Percentiles rank a stretch among this genome's conserved stretches.
Evolutionary conservation across 768 basidiomycete genomes (phyloP).

Genomic region (Kwoniella botswanensis): DNA sequence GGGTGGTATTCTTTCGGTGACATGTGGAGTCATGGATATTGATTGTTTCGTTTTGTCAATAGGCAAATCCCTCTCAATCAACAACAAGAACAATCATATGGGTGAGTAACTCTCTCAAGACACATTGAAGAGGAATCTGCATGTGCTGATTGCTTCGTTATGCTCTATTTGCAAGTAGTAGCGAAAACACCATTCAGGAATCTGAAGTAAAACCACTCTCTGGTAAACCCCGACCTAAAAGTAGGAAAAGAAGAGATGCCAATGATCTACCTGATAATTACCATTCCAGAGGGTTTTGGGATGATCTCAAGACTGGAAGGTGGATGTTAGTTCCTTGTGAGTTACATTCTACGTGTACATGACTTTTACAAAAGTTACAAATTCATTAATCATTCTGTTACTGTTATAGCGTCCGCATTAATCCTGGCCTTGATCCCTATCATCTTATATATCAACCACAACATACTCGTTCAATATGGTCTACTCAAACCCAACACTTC

Average conservation of each 20-base stretch:
- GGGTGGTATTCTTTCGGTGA: constrained; percentile 7
- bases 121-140: not conserved
- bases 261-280: constrained; percentile 44
- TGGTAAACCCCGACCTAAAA: constrained; percentile 18
- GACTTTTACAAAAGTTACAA: not conserved
- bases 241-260: not conserved
- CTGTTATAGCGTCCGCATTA: constrained; percentile 46
- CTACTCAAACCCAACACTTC: constrained; percentile 53
- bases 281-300: constrained; percentile 61
- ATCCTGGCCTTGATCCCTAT: constrained; percentile 44
- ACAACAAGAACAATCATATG: constrained; percentile 15
- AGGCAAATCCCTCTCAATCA: constrained; percentile 46
- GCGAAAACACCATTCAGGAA: not conserved
- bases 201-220: constrained; percentile 38
- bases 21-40: not conserved
- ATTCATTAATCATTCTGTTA: not conserved
- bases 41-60: not conserved
- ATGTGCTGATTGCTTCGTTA: not conserved
- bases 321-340: constrained; percentile 79
- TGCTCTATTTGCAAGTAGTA: not conserved
- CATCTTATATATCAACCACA: constrained; percentile 49
- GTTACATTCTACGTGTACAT: constrained; percentile 40
- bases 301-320: constrained; percentile 64
- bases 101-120: constrained; percentile 13
- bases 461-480: constrained; percentile 61